Conservation (phyloP, 345 rosid genomes). For the Nasturtium officinale region DNA sequence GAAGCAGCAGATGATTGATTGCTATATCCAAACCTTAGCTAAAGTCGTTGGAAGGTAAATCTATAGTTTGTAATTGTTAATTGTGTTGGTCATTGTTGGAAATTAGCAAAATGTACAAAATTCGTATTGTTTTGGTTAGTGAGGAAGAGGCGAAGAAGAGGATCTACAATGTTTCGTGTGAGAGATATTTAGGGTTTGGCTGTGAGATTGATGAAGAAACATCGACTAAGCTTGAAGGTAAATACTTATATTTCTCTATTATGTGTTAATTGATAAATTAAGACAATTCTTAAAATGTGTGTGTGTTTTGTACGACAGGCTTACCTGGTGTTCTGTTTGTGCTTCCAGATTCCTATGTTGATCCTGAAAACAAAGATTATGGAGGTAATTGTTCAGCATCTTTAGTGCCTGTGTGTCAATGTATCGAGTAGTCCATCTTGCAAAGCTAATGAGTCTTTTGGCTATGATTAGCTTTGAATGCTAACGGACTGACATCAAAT, state of each 20-base stretch:
- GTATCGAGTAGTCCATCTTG: conserved; percentile 48
- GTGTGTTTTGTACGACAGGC: conserved; percentile 46
- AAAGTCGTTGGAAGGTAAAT: conserved; percentile 76
- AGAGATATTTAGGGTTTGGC: conserved; percentile 93
- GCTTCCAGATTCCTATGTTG: conserved; percentile 93
- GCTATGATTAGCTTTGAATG: conserved; percentile 45
- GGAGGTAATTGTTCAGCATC: conserved; percentile 59
- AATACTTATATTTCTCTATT: conserved; percentile 5
- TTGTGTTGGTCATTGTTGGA: not conserved
- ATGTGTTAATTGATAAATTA: not conserved
- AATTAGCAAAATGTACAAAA: no score
- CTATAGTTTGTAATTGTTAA: not conserved
- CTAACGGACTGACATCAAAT: conserved; percentile 47
- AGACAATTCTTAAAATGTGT: not conserved
- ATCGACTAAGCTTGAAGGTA: conserved; percentile 88
- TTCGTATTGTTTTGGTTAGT: conserved; percentile 43
- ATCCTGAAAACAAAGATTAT: conserved; percentile 86
- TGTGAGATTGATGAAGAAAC: conserved; percentile 98
- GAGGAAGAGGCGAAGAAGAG: conserved; percentile 92
- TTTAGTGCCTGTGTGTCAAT: not conserved
- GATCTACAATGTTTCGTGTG: conserved; percentile 95
- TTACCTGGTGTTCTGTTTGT: conserved; percentile 89
- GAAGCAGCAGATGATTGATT: conserved; percentile 95
- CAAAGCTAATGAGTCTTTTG: conserved; percentile 49
- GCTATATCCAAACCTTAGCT: conserved; percentile 79